Evolutionary conservation across 164 flowering plant species (phyloP).

Genomic region (Macadamia integrifolia): DNA sequence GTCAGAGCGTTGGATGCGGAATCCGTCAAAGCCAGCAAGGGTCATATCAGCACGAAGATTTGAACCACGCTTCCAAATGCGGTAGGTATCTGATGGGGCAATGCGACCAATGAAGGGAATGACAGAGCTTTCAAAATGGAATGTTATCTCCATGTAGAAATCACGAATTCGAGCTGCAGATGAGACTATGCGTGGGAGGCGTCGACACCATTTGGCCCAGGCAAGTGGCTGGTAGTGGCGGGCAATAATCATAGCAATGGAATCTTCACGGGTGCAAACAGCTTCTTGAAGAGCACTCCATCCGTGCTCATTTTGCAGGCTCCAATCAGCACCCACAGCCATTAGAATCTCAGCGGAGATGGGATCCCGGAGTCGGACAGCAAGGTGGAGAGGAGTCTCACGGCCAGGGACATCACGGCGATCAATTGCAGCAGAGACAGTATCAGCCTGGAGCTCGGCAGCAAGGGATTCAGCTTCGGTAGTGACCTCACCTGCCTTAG

Average conservation of each 20-base stretch:
- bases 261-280: conserved; percentile 85
- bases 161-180: conserved; percentile 81
- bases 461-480: conserved; percentile 72
- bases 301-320: conserved; percentile 92
- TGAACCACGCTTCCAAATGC: conserved; percentile 96
- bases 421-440: conserved; percentile 71
- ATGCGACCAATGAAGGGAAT: conserved; percentile 94
- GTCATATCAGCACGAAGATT: conserved; percentile 99
- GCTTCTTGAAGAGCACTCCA: conserved; percentile 99
- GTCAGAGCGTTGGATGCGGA: conserved; percentile 92
- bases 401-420: conserved; percentile 94
- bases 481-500: conserved; percentile 79
- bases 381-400: conserved; percentile 98
- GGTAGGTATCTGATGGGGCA: conserved; percentile 97
- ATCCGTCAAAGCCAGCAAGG: conserved; percentile 98
- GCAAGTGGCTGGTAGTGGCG: conserved; percentile 96
- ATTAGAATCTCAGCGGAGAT: conserved; percentile 83
- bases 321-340: conserved; percentile 98
- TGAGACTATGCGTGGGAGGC: conserved; percentile 86
- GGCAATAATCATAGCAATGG: conserved; percentile 88
- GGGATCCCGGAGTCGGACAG: conserved; percentile 80
- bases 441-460: conserved; percentile 76
- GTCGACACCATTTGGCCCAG: conserved; percentile 99
- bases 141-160: conserved; percentile 96
- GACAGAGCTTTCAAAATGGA: conserved; percentile 97